phyloP scores from a whole-genome alignment of 257 asterid species.

The Paulownia fortunei region DNA sequence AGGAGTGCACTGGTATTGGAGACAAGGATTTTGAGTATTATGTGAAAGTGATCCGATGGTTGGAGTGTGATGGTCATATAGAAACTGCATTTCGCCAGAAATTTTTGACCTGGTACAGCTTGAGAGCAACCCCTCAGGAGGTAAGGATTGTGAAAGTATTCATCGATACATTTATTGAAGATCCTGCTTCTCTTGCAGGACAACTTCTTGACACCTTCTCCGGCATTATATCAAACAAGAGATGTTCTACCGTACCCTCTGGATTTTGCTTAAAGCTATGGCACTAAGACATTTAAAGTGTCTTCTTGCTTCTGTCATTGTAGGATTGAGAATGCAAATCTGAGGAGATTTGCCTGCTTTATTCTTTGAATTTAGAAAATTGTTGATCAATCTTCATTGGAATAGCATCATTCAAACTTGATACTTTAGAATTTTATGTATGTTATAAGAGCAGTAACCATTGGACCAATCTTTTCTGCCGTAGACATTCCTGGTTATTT shows the following conservation, averaged over 20 bases:
- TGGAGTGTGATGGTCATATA: conserved; percentile 84
- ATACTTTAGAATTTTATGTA: conserved; percentile 14
- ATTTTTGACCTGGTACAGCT: conserved; percentile 94
- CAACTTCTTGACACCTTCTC: conserved; percentile 80
- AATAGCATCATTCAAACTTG: conserved; percentile 24
- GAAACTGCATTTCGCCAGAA: conserved; percentile 73
- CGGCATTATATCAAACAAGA: conserved; percentile 64
- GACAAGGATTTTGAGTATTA: conserved; percentile 81
- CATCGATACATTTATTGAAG: conserved; percentile 71
- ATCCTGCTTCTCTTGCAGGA: conserved; percentile 84
- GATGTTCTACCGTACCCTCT: conserved; percentile 54
- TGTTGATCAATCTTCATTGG: conserved; percentile 34
- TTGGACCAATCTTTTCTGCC: neutral
- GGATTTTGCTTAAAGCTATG: conserved; percentile 93
- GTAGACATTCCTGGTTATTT: conserved; percentile 23
- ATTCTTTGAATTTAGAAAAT: conserved; percentile 38
- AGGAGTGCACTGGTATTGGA: conserved; percentile 53
- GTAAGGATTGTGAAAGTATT: conserved; percentile 75
- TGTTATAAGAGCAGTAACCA: conserved; percentile 9
- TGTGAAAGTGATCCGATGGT: conserved; percentile 80
- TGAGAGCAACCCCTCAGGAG: conserved; percentile 80
- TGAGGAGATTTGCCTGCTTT: conserved; percentile 21
- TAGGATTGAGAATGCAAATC: conserved; percentile 23
- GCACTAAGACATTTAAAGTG: conserved; percentile 52
- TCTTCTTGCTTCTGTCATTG: neutral